Evolutionary conservation across 148 eudicot species (phyloP), one percentile per base, ranked within the genome.

Genomic region (Cornus controversa): DNA sequence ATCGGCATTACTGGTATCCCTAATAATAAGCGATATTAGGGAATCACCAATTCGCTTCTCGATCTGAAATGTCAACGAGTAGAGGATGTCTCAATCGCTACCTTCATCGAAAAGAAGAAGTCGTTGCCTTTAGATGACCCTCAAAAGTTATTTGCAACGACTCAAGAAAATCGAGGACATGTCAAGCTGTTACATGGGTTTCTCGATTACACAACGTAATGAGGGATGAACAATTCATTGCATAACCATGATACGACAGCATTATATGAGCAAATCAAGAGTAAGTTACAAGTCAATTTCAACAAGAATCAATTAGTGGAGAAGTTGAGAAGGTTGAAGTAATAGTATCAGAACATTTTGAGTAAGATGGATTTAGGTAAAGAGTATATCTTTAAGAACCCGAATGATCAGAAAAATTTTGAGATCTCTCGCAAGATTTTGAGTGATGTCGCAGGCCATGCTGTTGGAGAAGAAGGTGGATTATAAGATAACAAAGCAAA

Each of bases 271-370:
- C 97, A 91, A 92, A 93, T 95, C 82, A 91, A 85, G 85, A 66
- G 74, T 18, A 95, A 87, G 69, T 79, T 95, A 10, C 99, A 93
- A 82, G 83, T 95, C 47, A 96, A 93, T 36, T 95, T 91, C 47
- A 95, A 95, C 45, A 93, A 91, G 90, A 93, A 88, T 64, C 99
- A 95, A 79, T 77, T 95, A 28, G 99, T 95, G 3, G 99, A 95
- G 83, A 95, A 95, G 80, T 80, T 95, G 13, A 69, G 99, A 66
- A 77, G 99, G 63, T 80, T 95, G 82, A 95, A 95, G 87, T 93
- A 93, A 85, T 93, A 95, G 88, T 95, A 91, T 50, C 85, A 97
- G 0, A 95, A 83, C 71, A 88, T 88, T 0, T 68, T 91, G 31
- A 77, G 73, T 20, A 90, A 90, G 76, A 88, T 90, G 34, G 85